Percentiles rank a stretch among this genome's conserved stretches.
Conservation (phyloP, 2,329 filamentous ascomycete species). For the Pseudogymnoascus sp. region DNA sequence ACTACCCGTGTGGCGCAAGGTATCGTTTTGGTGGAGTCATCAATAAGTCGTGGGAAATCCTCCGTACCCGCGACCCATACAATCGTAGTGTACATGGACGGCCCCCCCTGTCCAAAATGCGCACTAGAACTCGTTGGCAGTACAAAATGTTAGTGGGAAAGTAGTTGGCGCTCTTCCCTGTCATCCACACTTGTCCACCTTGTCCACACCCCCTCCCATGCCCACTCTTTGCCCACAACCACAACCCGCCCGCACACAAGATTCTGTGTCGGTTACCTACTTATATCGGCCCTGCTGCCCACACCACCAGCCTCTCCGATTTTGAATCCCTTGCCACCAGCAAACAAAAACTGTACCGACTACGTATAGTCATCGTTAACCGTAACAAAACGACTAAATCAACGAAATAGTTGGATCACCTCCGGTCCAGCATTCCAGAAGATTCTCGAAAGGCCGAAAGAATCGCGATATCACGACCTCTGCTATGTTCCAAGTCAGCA, state of each 20-base stretch:
- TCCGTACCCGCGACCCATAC: not conserved
- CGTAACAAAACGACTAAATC: not conserved
- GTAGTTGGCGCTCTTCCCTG: not conserved
- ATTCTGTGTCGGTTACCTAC: not conserved
- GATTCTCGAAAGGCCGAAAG: not conserved
- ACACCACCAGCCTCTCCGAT: slow-evolving; percentile 7
- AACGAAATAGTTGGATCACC: slow-evolving; percentile 8
- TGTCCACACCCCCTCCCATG: not conserved
- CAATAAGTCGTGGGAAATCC: slow-evolving; percentile 4
- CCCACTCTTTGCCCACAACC: slow-evolving; percentile 5
- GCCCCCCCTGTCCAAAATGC: not conserved
- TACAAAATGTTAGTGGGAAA: not conserved
- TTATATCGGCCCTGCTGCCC: not conserved
- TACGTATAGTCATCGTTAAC: not conserved
- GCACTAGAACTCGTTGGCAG: slow-evolving; percentile 5
- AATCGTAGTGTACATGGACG: not conserved
- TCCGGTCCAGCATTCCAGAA: slow-evolving; percentile 2
- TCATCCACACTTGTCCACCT: not conserved
- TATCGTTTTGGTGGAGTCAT: slow-evolving; percentile 4
- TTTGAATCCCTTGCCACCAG: slow-evolving; percentile 3
- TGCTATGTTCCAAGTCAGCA: slow-evolving; percentile 11
- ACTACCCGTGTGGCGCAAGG: not conserved
- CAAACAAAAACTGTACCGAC: slow-evolving; percentile 7
- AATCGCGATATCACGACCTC: slow-evolving; percentile 5
- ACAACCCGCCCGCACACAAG: slow-evolving; percentile 3